A percentile compares a stretch with the other conserved stretches of the same genome.
Conservation (phyloP, 2,329 filamentous ascomycete species). For the Anthostomella pinea region DNA sequence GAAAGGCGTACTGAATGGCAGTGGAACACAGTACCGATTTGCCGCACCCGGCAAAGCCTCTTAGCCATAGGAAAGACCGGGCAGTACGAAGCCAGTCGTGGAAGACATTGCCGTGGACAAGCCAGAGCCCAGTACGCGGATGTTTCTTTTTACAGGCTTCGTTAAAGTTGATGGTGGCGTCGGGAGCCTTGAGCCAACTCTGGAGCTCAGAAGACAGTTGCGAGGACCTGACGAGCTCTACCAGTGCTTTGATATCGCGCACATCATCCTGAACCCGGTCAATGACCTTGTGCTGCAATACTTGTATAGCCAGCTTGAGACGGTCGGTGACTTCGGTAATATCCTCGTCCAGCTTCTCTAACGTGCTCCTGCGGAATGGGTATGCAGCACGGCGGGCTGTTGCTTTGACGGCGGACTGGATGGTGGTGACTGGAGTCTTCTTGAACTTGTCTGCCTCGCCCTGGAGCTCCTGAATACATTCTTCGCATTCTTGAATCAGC, state of each 20-base stretch:
- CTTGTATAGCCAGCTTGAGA: neutral
- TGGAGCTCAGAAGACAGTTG: constrained; percentile 14
- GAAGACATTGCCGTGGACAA: constrained; percentile 12
- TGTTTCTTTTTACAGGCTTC: constrained; percentile 31
- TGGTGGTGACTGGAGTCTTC: constrained; percentile 4
- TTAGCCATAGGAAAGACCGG: constrained; percentile 38
- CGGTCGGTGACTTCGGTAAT: neutral
- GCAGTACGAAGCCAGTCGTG: constrained; percentile 24
- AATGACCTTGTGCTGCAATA: constrained; percentile 1
- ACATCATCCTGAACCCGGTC: neutral
- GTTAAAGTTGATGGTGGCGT: constrained; percentile 35
- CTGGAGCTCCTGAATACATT: constrained; percentile 5
- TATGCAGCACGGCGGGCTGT: constrained; percentile 1
- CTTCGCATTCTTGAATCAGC: constrained; percentile 1
- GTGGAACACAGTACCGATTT: constrained; percentile 40
- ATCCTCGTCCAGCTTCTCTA: constrained; percentile 1
- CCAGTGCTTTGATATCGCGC: neutral
- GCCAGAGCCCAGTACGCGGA: constrained; percentile 34
- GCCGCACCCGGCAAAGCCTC: constrained; percentile 38
- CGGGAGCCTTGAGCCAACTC: constrained; percentile 35
- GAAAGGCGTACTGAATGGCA: constrained; percentile 29
- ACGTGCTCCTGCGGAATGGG: constrained; percentile 3
- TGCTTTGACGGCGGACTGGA: neutral
- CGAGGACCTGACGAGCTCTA: neutral
- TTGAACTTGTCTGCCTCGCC: constrained; percentile 8